Evolutionary conservation across 2,329 filamentous ascomycete genomes (phyloP), one percentile per base, ranked within the genome.

Genomic region (Colletotrichum incanum): DNA sequence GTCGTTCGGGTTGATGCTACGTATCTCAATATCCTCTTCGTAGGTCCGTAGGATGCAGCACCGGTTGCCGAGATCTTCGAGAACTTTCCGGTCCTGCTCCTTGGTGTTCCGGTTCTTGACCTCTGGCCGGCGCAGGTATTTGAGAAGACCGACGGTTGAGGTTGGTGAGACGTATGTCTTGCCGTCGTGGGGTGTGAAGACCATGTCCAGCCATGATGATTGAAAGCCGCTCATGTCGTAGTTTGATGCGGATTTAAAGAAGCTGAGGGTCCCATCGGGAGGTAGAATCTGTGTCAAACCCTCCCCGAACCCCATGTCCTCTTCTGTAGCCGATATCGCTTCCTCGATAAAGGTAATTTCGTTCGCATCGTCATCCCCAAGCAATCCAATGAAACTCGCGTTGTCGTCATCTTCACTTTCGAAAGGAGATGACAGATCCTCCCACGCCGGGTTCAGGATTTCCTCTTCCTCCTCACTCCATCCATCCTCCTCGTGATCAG

Each of bases 11-110:
- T 64, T 61, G 39, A 74, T 72, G 37, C 77, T 80, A 37, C 84
- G 76, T 41, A 90, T 78, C 76, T 89, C 87, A 34, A 88, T 74
- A 41, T 87, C 86, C 59, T 83, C 83, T 70, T 84, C 82, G 73
- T 85, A 86, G 12, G 85, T 84, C n/a, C 87, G 85, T 31, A 90
- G 75, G 39, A 90, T 78, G 61, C 79, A 79, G 58, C 80, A 77
- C 18, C 76, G 74, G 58, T 74, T 74, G 9, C 74, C 67, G 6
- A 74, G 23, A 5, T 74, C 73, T 34, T 65, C 49, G 20, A 75
- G 41, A 1, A 39, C 45, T 9, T 59, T 59, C 9, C 26, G n/a
- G 20, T 67, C 65, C 62, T 74, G 73, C 23, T 54, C 28, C 37
- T 20, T 63, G 12, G 39, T 54, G 52, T 69, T 73, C 18, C 45